phyloP scores from a whole-genome alignment of 176 grass and related monocot genomes.

The Cymbopogon citratus region DNA sequence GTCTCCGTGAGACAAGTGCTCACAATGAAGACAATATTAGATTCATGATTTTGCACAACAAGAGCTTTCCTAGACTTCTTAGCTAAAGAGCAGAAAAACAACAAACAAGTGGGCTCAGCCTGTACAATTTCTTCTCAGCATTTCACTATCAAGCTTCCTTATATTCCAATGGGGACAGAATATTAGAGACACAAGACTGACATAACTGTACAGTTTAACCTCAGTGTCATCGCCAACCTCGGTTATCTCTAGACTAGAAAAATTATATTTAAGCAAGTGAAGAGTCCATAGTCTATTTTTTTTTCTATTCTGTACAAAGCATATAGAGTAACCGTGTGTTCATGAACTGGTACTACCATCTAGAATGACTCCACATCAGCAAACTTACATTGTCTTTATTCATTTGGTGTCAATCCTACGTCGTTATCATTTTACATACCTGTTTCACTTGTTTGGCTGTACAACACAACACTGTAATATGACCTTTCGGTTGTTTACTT shows the following conservation, averaged over 20 bases:
- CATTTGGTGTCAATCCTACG: neutral
- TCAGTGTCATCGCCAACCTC: neutral
- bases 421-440: conserved; percentile 1
- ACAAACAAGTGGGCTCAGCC: neutral
- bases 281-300: neutral
- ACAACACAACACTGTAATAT: neutral
- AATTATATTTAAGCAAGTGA: neutral
- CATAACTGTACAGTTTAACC: conserved; percentile 1
- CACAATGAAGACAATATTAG: neutral
- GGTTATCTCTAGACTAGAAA: neutral
- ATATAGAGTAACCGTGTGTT: neutral
- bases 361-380: neutral
- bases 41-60: neutral
- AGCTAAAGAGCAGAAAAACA: neutral
- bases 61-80: neutral
- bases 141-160: conserved; percentile 21
- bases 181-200: neutral
- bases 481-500: conserved; percentile 7
- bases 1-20: neutral
- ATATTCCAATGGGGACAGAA: neutral
- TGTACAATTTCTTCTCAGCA: neutral
- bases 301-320: neutral
- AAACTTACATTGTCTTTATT: neutral
- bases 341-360: neutral
- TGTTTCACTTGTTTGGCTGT: conserved; percentile 5